Evolutionary conservation across 805 yeast species (phyloP), one percentile per base, ranked within the genome.

Genomic region (Candida loeiensis): DNA sequence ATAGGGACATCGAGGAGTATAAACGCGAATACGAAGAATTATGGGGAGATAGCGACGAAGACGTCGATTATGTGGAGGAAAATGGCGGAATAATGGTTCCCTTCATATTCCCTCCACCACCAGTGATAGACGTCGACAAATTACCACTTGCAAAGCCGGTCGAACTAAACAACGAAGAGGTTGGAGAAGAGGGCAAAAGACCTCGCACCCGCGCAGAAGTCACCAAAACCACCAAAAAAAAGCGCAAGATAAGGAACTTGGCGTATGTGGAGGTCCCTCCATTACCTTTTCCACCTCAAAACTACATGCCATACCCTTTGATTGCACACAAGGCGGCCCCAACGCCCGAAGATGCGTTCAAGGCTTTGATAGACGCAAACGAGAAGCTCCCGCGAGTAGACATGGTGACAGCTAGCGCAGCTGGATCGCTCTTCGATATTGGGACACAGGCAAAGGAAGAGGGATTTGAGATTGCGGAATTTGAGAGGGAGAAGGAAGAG

Each of bases 351-450:
- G 71, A 66, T 15, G 69, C 67, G 8, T 66, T 69, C 41, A 45
- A 47, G 3, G 52, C 57, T 18, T 61, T 67, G 40, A 43, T 67
- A 15, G 64, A 59, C 13, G 74, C 73, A 3, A 58, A 55, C 47
- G 54, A 58, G 27, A 40, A 55, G 17, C 50, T 68, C 17, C 73
- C 73, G 2, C 47, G 72, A 29, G 58, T 60, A 11, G 73, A 69
- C 40, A 69, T 69, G 74, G 71, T 67, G 12, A 56, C 66, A 5
- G 74, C 74, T 12, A 64, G 71, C 46, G 74, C 74, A 6, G 73
- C 74, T 0, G 73, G 73, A 6, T 61, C 72, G 19, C 56, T 69
- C 27, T 56, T 50, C 43, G 74, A 69, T 30, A 50, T 69, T 40
- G 56, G 50, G 32, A 30, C 45, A 4, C 69, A 63, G 37, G 71